A percentile compares a stretch with the other conserved stretches of the same genome.
phyloP scores from a whole-genome alignment of 1,284 basidiomycete species.

The Ceratobasidium sp. region DNA sequence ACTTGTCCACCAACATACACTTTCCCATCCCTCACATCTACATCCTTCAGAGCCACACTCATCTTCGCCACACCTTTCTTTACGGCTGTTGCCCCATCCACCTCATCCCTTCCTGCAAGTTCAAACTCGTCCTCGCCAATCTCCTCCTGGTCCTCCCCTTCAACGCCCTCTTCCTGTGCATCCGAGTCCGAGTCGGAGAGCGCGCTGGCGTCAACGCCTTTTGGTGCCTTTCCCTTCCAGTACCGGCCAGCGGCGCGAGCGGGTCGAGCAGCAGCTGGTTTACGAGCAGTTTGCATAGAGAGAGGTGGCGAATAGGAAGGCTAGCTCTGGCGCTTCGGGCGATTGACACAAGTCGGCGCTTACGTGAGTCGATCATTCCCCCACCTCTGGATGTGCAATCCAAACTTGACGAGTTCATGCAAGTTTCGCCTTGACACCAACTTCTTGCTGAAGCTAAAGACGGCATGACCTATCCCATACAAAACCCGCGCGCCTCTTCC shows the following conservation, averaged over 20 bases:
- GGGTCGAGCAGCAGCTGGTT: conserved; percentile 73
- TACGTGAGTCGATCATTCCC: not conserved
- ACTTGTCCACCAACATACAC: conserved; percentile 79
- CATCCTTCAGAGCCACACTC: conserved; percentile 78
- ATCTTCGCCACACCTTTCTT: conserved; percentile 59
- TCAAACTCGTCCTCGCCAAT: conserved; percentile 67
- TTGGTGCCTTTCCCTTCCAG: conserved; percentile 87
- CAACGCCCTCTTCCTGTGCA: conserved; percentile 57
- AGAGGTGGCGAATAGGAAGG: not conserved
- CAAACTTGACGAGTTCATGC: not conserved
- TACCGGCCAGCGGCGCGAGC: conserved; percentile 81
- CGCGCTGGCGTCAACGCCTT: conserved; percentile 66
- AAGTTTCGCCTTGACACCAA: not conserved
- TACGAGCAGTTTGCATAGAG: conserved; percentile 54
- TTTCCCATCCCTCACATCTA: conserved; percentile 79
- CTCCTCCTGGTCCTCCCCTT: conserved; percentile 58
- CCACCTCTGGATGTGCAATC: not conserved
- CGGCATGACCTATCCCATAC: conserved; percentile 33
- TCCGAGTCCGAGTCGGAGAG: conserved; percentile 70
- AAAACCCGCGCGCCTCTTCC: conserved; percentile 33
- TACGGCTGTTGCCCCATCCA: conserved; percentile 61
- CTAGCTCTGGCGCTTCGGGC: not conserved
- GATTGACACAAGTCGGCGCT: conserved; percentile 3
- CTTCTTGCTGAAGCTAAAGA: not conserved
- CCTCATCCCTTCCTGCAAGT: conserved; percentile 64